Conservation (phyloP, 257 asterid species). For the Solanum chmielewskii region DNA sequence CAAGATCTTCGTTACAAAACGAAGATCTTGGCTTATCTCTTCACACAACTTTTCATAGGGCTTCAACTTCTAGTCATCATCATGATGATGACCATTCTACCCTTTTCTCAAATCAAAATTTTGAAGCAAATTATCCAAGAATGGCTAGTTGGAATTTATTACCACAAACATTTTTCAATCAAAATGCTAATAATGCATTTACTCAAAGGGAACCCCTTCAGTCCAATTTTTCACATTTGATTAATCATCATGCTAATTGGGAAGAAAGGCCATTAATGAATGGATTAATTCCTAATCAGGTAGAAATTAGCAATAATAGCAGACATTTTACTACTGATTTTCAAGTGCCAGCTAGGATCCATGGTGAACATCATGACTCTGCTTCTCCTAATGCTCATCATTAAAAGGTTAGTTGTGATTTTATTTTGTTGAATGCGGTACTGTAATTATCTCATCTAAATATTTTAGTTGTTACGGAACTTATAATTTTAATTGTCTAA, state of each 20-base stretch:
- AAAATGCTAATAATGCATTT: conserved; percentile 9
- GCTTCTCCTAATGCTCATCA: conserved; percentile 95
- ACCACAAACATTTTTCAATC: neutral
- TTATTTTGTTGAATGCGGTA: too few relatives aligned
- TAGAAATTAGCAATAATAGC: conserved; percentile 19
- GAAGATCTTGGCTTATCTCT: conserved; percentile 41
- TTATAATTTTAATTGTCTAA: neutral
- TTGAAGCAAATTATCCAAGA: conserved; percentile 1
- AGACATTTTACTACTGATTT: conserved; percentile 60
- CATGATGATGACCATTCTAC: neutral
- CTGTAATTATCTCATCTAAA: neutral
- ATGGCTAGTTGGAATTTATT: neutral
- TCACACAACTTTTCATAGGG: neutral
- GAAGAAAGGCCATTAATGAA: conserved; percentile 13
- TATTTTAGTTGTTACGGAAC: neutral
- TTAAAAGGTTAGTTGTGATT: neutral
- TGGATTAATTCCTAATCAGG: conserved; percentile 55
- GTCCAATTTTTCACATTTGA: conserved; percentile 95
- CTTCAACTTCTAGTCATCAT: neutral
- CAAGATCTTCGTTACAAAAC: conserved; percentile 40
- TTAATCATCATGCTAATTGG: conserved; percentile 29
- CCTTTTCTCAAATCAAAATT: neutral
- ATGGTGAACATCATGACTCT: conserved; percentile 95
- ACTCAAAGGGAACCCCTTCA: conserved; percentile 99
- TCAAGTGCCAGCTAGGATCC: conserved; percentile 84